phyloP scores from a whole-genome alignment of 441 rosid genomes.

The Lepidium campestre region DNA sequence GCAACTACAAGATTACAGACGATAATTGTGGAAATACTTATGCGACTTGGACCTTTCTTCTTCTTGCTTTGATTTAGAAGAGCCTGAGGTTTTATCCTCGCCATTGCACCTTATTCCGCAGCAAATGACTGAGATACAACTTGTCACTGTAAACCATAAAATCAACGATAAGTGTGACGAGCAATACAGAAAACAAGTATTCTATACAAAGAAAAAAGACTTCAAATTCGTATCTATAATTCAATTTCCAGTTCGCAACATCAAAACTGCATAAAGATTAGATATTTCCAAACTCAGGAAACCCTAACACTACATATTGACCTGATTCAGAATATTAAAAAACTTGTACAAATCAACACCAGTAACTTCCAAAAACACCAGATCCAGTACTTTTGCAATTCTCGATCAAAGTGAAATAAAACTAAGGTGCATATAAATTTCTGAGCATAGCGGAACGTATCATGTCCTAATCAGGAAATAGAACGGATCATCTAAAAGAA shows the following conservation, averaged over 20 bases:
- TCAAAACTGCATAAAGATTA: neutral
- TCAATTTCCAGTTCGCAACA: neutral
- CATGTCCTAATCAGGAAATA: neutral
- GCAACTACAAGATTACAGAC: slow-evolving; percentile 46
- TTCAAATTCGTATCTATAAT: neutral
- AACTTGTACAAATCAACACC: neutral
- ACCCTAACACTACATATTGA: neutral
- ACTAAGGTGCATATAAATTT: neutral
- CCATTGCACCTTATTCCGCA: slow-evolving; percentile 39
- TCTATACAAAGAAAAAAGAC: neutral
- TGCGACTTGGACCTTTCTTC: slow-evolving; percentile 69
- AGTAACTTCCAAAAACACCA: slow-evolving; percentile 9
- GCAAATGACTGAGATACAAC: neutral
- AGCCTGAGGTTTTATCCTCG: slow-evolving; percentile 87
- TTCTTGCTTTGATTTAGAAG: slow-evolving; percentile 78
- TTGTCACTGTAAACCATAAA: slow-evolving; percentile 3
- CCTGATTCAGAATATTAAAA: neutral
- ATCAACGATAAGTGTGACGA: neutral
- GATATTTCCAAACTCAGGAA: neutral
- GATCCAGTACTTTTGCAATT: slow-evolving; percentile 6
- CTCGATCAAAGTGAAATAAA: neutral
- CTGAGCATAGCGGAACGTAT: neutral
- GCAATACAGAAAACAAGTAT: neutral
- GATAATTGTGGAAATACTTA: slow-evolving; percentile 52
- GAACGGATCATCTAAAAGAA: neutral